Evolutionary conservation across 352 stramenopile genomes (phyloP), one percentile per base, ranked within the genome.

Genomic region (Phytophthora tentaculata): DNA sequence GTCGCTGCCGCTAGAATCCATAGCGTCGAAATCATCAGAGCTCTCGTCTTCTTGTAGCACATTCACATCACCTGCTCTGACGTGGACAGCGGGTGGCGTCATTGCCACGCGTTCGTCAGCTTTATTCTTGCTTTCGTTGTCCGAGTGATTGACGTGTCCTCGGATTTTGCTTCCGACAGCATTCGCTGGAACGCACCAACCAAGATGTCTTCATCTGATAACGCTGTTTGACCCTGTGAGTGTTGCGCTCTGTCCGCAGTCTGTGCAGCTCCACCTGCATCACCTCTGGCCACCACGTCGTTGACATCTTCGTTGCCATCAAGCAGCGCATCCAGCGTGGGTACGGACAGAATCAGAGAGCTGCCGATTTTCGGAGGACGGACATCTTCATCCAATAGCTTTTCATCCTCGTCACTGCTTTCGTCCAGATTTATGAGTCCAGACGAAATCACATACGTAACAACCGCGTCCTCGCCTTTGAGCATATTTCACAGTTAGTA

Each of bases 311-410:
- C 14, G 32, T 39, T 39, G 10, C 32, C 10, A 19, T 56, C 47
- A 35, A 64, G 56, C 5, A 64, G 0, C 1, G 44, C 4, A 32
- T 64, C 29, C 29, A 64, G 17, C 17, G 56, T 54, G 16, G 16
- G 28, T 3, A 22, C 35, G 13, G 55, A 61, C 10, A 61, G 26
- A 16, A 13, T 28, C 39, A 61, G 24, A 28, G 12, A 56, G 20
- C 23, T 49, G 47, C 56, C 45, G 23, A 64, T 64, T 17, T 64
- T 45, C 4, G 56, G 56, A 14, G 28, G 28, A 5, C 28, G 39
- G 10, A 56, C 47, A 16, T 22, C 22, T 8, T 22, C 49, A 10
- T 54, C 28, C 8, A 32, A 16, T 23, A 26, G 22, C 2, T 51
- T 12, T 24, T 24, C 32, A 50, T 64, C 43, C 8, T 39, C 20